These are phyloP conservation scores for Thelonectria rubi DNA, from an alignment of 2,329 filamentous ascomycete species.

Conservation along the genomic window DNA sequence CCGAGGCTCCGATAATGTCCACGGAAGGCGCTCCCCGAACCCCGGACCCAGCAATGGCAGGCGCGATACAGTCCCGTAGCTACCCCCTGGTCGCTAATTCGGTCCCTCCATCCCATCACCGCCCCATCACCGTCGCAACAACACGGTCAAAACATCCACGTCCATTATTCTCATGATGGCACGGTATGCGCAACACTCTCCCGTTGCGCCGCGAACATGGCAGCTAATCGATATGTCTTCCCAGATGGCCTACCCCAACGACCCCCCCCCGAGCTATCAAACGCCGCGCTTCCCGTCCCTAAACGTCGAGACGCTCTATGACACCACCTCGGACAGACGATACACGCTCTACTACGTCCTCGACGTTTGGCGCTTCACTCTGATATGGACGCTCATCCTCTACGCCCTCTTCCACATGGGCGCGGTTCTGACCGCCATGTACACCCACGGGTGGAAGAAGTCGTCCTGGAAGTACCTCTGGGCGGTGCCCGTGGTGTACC, in stretches of 20 bases:
- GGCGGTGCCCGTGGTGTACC: constrained; percentile 76
- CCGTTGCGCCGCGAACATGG: background rate
- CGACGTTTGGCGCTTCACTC: constrained; percentile 88
- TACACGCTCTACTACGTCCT: constrained; percentile 75
- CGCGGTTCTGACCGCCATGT: constrained; percentile 75
- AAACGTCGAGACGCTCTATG: constrained; percentile 71
- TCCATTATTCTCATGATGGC: constrained; percentile 33
- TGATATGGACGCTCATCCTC: constrained; percentile 85
- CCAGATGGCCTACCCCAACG: constrained; percentile 40
- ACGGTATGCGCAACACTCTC: constrained; percentile 27
- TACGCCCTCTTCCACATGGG: constrained; percentile 79
- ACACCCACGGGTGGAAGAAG: constrained; percentile 71
- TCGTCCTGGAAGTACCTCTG: constrained; percentile 71
- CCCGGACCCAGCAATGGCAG: constrained; percentile 4
- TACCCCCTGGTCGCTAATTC: constrained; percentile 28
- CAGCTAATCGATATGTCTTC: constrained; percentile 21
- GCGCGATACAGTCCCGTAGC: background rate
- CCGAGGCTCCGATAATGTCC: constrained; percentile 43
- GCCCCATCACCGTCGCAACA: constrained; percentile 28
- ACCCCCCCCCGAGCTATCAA: constrained; percentile 63
- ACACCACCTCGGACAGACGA: constrained; percentile 51
- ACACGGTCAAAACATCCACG: constrained; percentile 17
- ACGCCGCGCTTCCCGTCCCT: constrained; percentile 82
- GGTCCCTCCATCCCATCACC: constrained; percentile 6
- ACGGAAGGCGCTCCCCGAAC: constrained; percentile 23